Evolutionary conservation across 371 early-diverging fungal genomes (phyloP).

Genomic region (Coemansia sp.): DNA sequence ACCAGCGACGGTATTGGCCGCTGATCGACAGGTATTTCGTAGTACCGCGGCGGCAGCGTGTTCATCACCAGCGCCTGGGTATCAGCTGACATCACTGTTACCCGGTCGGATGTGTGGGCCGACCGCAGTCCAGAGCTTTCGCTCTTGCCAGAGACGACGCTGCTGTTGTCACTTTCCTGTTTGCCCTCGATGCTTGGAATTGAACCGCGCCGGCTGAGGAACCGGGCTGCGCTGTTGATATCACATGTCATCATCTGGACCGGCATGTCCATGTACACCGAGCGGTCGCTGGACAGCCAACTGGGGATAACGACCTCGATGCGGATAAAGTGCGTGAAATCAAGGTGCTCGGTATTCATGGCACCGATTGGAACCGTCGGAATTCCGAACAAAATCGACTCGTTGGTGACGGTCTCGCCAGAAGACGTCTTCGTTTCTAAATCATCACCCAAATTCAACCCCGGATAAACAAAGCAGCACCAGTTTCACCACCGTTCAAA

Average conservation of each 20-base stretch:
- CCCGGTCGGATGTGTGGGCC: conserved; percentile 4
- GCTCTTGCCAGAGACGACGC: conserved; percentile 27
- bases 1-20: conserved; percentile 22
- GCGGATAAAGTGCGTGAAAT: conserved; percentile 38
- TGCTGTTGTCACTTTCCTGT: conserved; percentile 18
- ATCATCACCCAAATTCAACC: not conserved
- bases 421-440: conserved; percentile 23
- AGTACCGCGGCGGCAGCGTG: conserved; percentile 41
- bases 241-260: conserved; percentile 43
- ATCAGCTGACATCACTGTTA: conserved; percentile 9
- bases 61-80: conserved; percentile 13
- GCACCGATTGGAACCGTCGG: conserved; percentile 25
- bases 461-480: not conserved
- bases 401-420: conserved; percentile 22
- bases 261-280: conserved; percentile 31
- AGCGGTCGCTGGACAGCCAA: conserved; percentile 44
- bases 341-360: conserved; percentile 33
- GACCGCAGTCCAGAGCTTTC: conserved; percentile 8
- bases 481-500: not conserved
- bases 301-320: conserved; percentile 35
- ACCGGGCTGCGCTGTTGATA: conserved; percentile 11
- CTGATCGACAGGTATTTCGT: conserved; percentile 33
- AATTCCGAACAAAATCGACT: conserved; percentile 18
- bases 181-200: conserved; percentile 13
- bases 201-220: conserved; percentile 24